phyloP scores from a whole-genome alignment of 352 stramenopile species.

The Thraustotheca clavata region DNA sequence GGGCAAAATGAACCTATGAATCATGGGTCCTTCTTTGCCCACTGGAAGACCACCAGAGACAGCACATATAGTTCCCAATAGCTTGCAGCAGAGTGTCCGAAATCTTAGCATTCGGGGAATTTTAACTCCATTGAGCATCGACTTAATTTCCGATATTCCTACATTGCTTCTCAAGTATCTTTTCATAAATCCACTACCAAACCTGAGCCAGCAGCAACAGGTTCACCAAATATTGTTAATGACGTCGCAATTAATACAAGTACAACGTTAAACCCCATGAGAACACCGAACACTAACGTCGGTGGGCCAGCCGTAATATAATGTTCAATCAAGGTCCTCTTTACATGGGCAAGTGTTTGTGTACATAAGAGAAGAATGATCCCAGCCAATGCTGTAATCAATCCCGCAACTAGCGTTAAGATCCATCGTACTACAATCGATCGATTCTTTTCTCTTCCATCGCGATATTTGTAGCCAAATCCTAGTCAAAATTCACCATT shows the following conservation, averaged over 20 bases:
- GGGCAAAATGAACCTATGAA: constrained; percentile 57
- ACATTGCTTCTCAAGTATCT: no score
- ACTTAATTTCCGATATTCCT: constrained; percentile 91
- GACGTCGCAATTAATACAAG: constrained; percentile 69
- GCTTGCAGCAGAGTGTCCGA: constrained; percentile 79
- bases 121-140: constrained; percentile 88
- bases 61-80: constrained; percentile 79
- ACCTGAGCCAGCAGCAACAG: constrained; percentile 70
- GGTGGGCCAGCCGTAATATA: constrained; percentile 51
- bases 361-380: constrained; percentile 79
- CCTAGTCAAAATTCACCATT: constrained; percentile 23
- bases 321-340: constrained; percentile 55
- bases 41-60: constrained; percentile 80
- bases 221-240: constrained; percentile 62
- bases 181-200: constrained; percentile 13
- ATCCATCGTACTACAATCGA: constrained; percentile 76
- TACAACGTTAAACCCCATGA: constrained; percentile 56
- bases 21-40: constrained; percentile 89
- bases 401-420: constrained; percentile 61
- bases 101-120: constrained; percentile 69
- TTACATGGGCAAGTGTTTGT: constrained; percentile 52
- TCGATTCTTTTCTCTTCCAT: constrained; percentile 70
- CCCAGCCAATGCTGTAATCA: constrained; percentile 62
- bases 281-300: constrained; percentile 52
- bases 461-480: constrained; percentile 70